Evolutionary conservation across 169 alveolate genomes (phyloP).

Genomic region (Plasmodium sp.): DNA sequence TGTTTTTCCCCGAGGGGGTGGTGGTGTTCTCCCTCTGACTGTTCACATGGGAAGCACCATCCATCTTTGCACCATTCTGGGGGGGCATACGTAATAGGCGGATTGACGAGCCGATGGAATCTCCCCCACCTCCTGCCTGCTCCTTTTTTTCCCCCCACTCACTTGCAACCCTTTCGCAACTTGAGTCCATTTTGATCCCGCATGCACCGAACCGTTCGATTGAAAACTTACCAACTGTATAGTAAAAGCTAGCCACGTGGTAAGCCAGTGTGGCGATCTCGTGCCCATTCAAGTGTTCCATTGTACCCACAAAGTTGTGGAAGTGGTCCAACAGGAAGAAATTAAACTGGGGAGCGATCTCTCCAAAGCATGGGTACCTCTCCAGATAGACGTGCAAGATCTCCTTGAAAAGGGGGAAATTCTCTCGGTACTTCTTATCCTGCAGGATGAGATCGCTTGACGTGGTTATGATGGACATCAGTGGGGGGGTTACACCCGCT

Average conservation of each 20-base stretch:
- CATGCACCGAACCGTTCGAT: neutral
- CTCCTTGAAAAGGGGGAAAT: constrained; percentile 31
- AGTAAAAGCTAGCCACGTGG: constrained; percentile 11
- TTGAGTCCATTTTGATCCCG: neutral
- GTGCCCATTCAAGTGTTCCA: neutral
- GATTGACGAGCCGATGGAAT: neutral
- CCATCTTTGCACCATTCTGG: neutral
- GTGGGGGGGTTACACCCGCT: neutral
- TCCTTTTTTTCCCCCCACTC: neutral
- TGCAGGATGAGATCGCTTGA: neutral
- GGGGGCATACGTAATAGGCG: neutral
- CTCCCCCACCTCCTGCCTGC: neutral
- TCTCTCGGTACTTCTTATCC: neutral
- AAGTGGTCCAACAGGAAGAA: constrained; percentile 10
- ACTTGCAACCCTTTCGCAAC: neutral
- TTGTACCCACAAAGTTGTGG: neutral
- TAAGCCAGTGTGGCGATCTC: neutral
- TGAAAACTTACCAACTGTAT: constrained; percentile 16
- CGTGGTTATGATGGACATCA: neutral
- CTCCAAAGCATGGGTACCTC: neutral
- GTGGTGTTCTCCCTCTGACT: neutral
- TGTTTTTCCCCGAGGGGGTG: neutral
- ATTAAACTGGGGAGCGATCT: neutral
- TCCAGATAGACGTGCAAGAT: constrained; percentile 19
- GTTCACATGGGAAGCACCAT: neutral